Evolutionary conservation across 805 yeast species (phyloP).

Genomic region (Spathaspora sp.): DNA sequence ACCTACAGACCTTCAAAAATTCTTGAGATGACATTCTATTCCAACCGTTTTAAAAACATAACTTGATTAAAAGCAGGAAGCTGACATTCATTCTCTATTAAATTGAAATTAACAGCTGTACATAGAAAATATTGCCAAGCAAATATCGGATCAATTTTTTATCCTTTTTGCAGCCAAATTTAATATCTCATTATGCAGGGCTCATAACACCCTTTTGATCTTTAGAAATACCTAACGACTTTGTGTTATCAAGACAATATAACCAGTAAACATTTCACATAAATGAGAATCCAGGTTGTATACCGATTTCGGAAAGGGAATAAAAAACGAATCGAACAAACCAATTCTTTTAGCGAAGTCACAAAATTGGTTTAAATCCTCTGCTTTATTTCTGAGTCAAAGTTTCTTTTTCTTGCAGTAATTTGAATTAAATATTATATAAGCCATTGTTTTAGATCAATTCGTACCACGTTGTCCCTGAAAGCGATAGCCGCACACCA

Average conservation of each 20-base stretch:
- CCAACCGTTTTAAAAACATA: no score
- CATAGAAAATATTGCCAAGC: not conserved
- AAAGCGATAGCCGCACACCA: not conserved
- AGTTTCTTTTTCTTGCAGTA: not conserved
- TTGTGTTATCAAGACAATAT: not conserved
- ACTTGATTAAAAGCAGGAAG: no score
- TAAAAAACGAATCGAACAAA: no score
- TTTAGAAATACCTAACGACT: no score
- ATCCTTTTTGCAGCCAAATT: not conserved
- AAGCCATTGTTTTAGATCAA: not conserved
- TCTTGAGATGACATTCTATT: no score
- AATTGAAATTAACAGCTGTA: no score
- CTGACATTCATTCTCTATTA: no score
- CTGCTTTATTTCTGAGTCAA: not conserved
- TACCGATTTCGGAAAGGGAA: not conserved
- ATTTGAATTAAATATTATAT: not conserved
- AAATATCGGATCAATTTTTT: not conserved
- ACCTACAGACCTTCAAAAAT: no score
- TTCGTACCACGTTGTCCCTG: not conserved
- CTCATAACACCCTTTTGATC: no score
- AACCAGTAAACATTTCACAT: no score
- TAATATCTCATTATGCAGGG: no score
- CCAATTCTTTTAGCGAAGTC: not conserved
- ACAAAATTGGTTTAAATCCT: not conserved
- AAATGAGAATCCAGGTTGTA: no score